A percentile compares a stretch with the other conserved stretches of the same genome.
Evolutionary conservation across 352 stramenopile genomes (phyloP).

Genomic region (Phytophthora chlamydospora): DNA sequence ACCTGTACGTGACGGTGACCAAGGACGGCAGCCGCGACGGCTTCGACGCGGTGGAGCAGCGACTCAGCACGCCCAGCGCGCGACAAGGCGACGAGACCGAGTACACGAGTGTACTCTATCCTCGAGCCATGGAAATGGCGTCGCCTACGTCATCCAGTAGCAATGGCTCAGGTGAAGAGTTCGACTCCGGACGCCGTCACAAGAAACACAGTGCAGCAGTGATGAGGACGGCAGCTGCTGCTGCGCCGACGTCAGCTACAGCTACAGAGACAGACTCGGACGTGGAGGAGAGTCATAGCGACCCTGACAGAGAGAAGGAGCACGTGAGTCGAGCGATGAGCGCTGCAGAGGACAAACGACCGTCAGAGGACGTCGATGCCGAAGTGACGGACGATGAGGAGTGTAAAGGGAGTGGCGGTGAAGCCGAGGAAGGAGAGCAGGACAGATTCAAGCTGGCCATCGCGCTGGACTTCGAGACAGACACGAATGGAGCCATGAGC

Average conservation of each 20-base stretch:
- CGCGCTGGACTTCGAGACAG: conserved; percentile 69
- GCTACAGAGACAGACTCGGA: conserved; percentile 45
- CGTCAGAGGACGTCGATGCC: conserved; percentile 5
- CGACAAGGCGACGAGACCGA: conserved; percentile 29
- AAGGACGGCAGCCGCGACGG: conserved; percentile 27
- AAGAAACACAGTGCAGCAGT: conserved; percentile 7
- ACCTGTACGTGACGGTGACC: conserved; percentile 48
- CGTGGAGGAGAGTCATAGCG: conserved; percentile 24
- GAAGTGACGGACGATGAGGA: conserved; percentile 32
- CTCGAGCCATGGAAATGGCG: conserved; percentile 37
- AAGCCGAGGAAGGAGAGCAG: conserved; percentile 32
- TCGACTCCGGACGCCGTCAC: conserved; percentile 14
- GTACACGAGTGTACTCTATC: conserved; percentile 39
- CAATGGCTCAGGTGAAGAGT: conserved; percentile 49
- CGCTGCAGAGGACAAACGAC: conserved; percentile 25
- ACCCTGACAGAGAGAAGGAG: conserved; percentile 32
- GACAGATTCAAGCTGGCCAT: conserved; percentile 63
- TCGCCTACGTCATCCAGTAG: conserved; percentile 69
- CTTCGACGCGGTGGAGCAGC: conserved; percentile 23
- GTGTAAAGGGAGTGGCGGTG: conserved; percentile 33
- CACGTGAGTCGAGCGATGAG: conserved; percentile 2
- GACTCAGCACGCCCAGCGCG: conserved; percentile 18
- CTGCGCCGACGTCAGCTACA: conserved; percentile 29
- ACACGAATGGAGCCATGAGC: conserved; percentile 44
- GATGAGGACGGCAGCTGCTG: background rate